A percentile compares a stretch with the other conserved stretches of the same genome.
phyloP scores from a whole-genome alignment of 2,329 filamentous ascomycete genomes.

The Balansia obtecta region DNA sequence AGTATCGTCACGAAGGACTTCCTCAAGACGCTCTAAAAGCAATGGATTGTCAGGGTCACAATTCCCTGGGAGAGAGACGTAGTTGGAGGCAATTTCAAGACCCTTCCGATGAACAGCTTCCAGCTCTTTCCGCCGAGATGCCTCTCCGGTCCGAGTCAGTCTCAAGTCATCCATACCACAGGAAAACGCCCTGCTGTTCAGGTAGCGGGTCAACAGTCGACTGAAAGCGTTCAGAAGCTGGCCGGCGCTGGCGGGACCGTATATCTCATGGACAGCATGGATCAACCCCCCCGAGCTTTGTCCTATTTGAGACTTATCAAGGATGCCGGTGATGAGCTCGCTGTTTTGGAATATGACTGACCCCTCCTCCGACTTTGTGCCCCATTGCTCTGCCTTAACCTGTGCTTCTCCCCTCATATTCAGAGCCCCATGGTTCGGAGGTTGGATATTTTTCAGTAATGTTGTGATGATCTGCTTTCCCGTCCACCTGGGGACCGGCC shows the following conservation, averaged over 20 bases:
- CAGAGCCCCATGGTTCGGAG: constrained; percentile 60
- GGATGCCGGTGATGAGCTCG: constrained; percentile 77
- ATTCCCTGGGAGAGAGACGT: constrained; percentile 67
- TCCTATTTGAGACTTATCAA: constrained; percentile 93
- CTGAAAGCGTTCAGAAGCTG: constrained; percentile 83
- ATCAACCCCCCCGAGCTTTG: constrained; percentile 77
- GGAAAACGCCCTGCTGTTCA: constrained; percentile 90
- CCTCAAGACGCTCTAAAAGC: constrained; percentile 68
- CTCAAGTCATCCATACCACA: constrained; percentile 95
- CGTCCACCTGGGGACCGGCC: constrained; percentile 76
- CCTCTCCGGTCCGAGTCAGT: constrained; percentile 70
- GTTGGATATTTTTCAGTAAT: constrained; percentile 83
- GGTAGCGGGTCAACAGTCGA: constrained; percentile 73
- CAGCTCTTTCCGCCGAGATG: constrained; percentile 54
- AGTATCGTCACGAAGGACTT: constrained; percentile 77
- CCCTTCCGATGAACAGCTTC: constrained; percentile 57
- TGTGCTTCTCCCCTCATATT: constrained; percentile 70
- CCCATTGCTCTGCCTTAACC: constrained; percentile 72
- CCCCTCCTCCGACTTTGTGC: constrained; percentile 61
- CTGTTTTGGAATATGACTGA: constrained; percentile 74
- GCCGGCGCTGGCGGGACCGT: constrained; percentile 77
- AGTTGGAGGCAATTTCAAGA: constrained; percentile 69
- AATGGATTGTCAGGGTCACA: constrained; percentile 54
- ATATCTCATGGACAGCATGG: constrained; percentile 86
- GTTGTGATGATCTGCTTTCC: constrained; percentile 94